These are phyloP conservation scores for Sporobolomyces phaffii DNA, from an alignment of 768 basidiomycete species.

Conservation along the genomic window DNA sequence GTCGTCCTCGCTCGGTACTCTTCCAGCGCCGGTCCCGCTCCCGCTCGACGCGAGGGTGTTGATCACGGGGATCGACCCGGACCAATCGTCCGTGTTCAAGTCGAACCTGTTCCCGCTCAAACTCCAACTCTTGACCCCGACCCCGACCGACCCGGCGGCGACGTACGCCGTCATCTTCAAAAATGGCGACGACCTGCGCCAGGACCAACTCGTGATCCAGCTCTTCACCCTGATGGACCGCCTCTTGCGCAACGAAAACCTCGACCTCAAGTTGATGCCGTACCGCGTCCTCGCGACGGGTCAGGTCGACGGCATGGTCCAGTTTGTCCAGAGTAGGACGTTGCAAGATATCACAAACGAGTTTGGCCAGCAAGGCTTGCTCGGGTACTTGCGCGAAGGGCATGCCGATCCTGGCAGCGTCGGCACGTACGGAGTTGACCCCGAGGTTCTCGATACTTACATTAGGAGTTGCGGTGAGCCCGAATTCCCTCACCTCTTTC, in stretches of 20 bases:
- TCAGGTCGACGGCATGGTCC: slow-evolving; percentile 84
- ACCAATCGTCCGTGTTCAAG: slow-evolving; percentile 94
- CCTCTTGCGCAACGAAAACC: slow-evolving; percentile 82
- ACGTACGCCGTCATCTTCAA: slow-evolving; percentile 94
- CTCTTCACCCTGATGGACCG: slow-evolving; percentile 98
- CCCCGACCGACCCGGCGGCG: slow-evolving; percentile 40
- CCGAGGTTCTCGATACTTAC: slow-evolving; percentile 89
- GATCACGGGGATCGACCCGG: slow-evolving; percentile 77
- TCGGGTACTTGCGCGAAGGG: slow-evolving; percentile 78
- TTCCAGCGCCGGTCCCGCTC: slow-evolving; percentile 67
- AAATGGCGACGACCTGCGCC: slow-evolving; percentile 96
- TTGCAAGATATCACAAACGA: slow-evolving; percentile 92
- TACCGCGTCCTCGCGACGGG: slow-evolving; percentile 93
- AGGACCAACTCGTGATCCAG: slow-evolving; percentile 96
- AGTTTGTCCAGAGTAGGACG: slow-evolving; percentile 92
- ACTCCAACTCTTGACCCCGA: slow-evolving; percentile 81
- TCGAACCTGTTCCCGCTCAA: slow-evolving; percentile 89
- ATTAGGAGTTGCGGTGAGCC: slow-evolving; percentile 85
- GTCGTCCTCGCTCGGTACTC: slow-evolving; percentile 64
- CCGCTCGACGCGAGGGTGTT: slow-evolving; percentile 83
- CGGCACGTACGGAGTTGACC: slow-evolving; percentile 90
- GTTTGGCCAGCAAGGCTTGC: slow-evolving; percentile 59
- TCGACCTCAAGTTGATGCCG: slow-evolving; percentile 83
- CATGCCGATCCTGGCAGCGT: slow-evolving; percentile 92
- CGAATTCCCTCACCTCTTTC: background rate